Conservation (phyloP, 805 yeast species). For the Yarrowia yakushimensis region DNA sequence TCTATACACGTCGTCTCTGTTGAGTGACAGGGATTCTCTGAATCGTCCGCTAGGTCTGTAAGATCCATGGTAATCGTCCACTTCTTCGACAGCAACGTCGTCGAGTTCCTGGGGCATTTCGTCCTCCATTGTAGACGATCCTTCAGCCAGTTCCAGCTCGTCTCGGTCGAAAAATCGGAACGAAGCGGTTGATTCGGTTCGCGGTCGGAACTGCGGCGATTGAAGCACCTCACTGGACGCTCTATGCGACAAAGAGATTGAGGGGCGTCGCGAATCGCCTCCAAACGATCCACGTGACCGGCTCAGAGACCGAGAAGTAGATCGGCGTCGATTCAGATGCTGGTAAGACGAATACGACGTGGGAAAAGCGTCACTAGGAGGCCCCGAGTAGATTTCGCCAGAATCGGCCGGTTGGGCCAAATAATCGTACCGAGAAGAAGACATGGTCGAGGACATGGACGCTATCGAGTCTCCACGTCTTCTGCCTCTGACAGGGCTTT, state of each 20-base stretch:
- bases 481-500: not conserved
- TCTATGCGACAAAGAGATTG: not conserved
- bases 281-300: conserved; percentile 26
- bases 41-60: conserved; percentile 22
- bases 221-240: not conserved
- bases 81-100: conserved; percentile 32
- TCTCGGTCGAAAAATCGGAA: conserved; percentile 81
- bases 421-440: conserved; percentile 12
- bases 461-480: conserved; percentile 13
- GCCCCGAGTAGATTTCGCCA: conserved; percentile 67
- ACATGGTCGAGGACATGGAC: conserved; percentile 1
- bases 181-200: conserved; percentile 37
- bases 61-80: conserved; percentile 37
- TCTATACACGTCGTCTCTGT: conserved; percentile 6
- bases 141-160: conserved; percentile 83
- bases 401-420: conserved; percentile 27
- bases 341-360: conserved; percentile 67
- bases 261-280: not conserved
- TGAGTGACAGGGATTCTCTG: conserved; percentile 26
- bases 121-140: conserved; percentile 64
- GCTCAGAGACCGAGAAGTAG: conserved; percentile 4
- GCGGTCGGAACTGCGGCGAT: conserved; percentile 27
- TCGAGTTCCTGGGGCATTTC: conserved; percentile 36
- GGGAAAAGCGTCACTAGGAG: conserved; percentile 65
- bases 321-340: conserved; percentile 35